Evolutionary conservation across 129 eudicot genomes (phyloP), one percentile per base, ranked within the genome.

Genomic region (Escallonia herrerae): DNA sequence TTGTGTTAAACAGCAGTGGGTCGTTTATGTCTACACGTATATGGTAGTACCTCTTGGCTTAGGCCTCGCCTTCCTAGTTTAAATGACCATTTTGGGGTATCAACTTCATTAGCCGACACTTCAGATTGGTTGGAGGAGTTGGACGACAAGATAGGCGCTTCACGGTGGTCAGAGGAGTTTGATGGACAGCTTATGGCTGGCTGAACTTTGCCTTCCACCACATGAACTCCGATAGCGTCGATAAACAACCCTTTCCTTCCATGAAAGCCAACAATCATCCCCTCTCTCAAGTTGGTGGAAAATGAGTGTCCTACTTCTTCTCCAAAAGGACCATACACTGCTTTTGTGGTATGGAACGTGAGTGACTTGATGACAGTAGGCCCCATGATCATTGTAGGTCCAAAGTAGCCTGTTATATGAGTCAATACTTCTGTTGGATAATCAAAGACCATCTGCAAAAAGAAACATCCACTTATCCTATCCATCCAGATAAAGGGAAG

Each of bases 221-320:
- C 74, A 72, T 84, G 84, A 62, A 84, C 81, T 8, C 90, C 90
- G 42, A 84, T 75, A 42, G 84, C 81, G 53, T 84, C 90, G 13
- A 84, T 33, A 63, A 80, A 84, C 43, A 77, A 39, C 45, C 90
- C 90, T 54, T 75, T 81, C 71, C 74, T 77, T n/a, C 90, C 90
- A 78, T 84, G 90, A 62, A 84, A 77, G 51, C 90, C 90, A 46
- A 84, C 79, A 38, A 84, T 68, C 69, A 39, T 56, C 63, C 90
- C 86, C 57, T 77, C 79, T 43, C 52, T 71, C 60, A 75, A 68
- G n/a, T 77, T 68, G 43, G 81, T 73, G 15, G 84, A 63, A 68
- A 84, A 84, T 46, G 55, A 43, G 6, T 68, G 61, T 40, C 90
- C 90, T 68, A 67, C 71, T 63, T 84, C 84, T 48, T 84, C 90